Percentiles rank a stretch among this genome's conserved stretches.
These are phyloP conservation scores for Hansenula sp. DNA, from an alignment of 1,139 yeast genomes.

Conservation along the genomic window DNA sequence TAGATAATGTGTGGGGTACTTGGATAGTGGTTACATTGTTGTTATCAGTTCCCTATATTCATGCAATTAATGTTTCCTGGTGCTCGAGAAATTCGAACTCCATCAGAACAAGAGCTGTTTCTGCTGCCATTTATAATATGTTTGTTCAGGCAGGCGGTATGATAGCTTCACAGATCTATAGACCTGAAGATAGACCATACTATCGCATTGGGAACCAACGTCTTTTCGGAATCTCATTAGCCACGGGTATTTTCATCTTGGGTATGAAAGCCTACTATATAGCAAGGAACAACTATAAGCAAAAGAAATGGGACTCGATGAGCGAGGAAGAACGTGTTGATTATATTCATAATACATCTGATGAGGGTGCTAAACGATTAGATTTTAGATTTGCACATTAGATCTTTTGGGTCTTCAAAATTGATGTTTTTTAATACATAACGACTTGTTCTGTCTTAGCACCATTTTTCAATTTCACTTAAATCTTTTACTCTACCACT, in stretches of 20 bases:
- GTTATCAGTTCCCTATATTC: conserved; percentile 40
- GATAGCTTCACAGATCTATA: conserved; percentile 50
- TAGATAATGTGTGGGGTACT: conserved; percentile 45
- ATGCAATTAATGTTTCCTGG: conserved; percentile 57
- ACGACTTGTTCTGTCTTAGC: no score
- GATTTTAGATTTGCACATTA: conserved; percentile 38
- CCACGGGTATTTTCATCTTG: conserved; percentile 23
- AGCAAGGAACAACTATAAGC: conserved; percentile 36
- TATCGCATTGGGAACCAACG: conserved; percentile 53
- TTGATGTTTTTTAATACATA: no score
- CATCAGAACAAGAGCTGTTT: conserved; percentile 52
- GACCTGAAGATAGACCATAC: conserved; percentile 52
- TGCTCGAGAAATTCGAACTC: conserved; percentile 57
- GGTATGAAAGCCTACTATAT: conserved; percentile 34
- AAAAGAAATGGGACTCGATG: conserved; percentile 37
- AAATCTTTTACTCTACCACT: conserved; percentile 23
- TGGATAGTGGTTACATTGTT: conserved; percentile 41
- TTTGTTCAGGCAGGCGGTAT: conserved; percentile 54
- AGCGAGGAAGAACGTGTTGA: conserved; percentile 34
- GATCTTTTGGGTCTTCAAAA: no score
- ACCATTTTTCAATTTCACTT: conserved; percentile 25
- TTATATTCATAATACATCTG: conserved; percentile 34
- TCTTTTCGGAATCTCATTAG: conserved; percentile 35
- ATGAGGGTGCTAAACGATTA: conserved; percentile 43
- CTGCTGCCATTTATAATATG: conserved; percentile 62